Conservation (phyloP, 108 stramenopile genomes). For the Licmophora abbreviata region DNA sequence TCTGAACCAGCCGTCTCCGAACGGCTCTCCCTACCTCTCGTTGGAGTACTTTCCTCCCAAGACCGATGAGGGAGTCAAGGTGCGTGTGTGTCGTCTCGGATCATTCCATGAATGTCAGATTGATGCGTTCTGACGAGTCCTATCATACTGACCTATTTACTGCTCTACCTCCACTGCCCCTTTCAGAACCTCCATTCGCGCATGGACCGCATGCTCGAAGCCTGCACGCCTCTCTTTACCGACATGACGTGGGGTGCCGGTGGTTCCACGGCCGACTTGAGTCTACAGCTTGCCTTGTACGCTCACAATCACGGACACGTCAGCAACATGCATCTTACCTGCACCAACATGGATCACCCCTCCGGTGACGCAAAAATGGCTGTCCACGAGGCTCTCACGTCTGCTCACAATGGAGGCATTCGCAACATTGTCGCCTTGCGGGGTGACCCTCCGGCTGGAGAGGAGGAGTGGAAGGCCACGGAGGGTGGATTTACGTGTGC, state of each 20-base stretch:
- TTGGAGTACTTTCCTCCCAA: slow-evolving; percentile 99
- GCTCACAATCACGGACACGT: slow-evolving; percentile 83
- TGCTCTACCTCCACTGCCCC: not conserved
- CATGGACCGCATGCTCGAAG: slow-evolving; percentile 85
- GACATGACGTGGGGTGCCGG: slow-evolving; percentile 99
- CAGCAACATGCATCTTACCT: slow-evolving; percentile 98
- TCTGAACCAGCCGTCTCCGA: slow-evolving; percentile 36
- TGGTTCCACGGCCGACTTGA: slow-evolving; percentile 95
- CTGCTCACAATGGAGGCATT: slow-evolving; percentile 80
- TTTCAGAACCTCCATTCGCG: slow-evolving; percentile 87
- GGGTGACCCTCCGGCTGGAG: slow-evolving; percentile 98
- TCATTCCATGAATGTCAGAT: not conserved
- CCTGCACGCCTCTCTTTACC: slow-evolving; percentile 84
- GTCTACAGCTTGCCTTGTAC: slow-evolving; percentile 82
- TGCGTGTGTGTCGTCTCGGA: slow-evolving; percentile 7
- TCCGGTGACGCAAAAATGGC: slow-evolving; percentile 35
- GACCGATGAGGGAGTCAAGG: slow-evolving; percentile 89
- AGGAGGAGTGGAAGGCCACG: slow-evolving; percentile 91
- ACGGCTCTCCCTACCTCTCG: slow-evolving; percentile 66
- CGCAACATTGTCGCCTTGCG: slow-evolving; percentile 98
- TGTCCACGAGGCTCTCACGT: slow-evolving; percentile 78
- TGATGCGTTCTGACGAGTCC: not conserved
- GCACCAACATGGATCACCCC: slow-evolving; percentile 96
- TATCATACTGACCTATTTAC: not conserved
- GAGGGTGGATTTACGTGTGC: slow-evolving; percentile 97